Conservation (phyloP, 352 stramenopile species). For the Phytopythium ostracodes region DNA sequence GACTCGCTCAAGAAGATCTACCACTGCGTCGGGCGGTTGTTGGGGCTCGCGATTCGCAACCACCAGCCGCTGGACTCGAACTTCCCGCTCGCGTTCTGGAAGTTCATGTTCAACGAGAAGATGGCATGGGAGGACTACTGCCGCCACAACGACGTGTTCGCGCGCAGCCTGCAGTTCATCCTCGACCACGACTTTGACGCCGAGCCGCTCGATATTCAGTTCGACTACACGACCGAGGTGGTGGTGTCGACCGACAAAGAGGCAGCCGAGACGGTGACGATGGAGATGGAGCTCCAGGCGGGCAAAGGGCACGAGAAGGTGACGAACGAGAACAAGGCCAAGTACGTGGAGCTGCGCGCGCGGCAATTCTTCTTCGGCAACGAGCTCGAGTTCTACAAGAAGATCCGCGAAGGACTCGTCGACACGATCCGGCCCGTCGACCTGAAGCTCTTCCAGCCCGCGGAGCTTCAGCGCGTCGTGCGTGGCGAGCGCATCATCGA, state of each 20-base stretch:
- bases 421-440: slow-evolving; percentile 52
- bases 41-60: slow-evolving; percentile 68
- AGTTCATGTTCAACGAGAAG: slow-evolving; percentile 46
- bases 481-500: slow-evolving; percentile 51
- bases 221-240: slow-evolving; percentile 58
- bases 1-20: slow-evolving; percentile 58
- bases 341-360: slow-evolving; percentile 59
- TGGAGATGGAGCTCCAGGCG: slow-evolving; percentile 61
- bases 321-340: slow-evolving; percentile 65
- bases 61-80: slow-evolving; percentile 55
- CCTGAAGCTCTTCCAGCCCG: slow-evolving; percentile 51
- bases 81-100: slow-evolving; percentile 67
- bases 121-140: slow-evolving; percentile 64
- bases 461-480: slow-evolving; percentile 49
- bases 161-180: slow-evolving; percentile 56
- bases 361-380: slow-evolving; percentile 62
- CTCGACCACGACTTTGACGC: slow-evolving; percentile 63
- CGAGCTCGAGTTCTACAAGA: slow-evolving; percentile 51
- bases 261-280: slow-evolving; percentile 19
- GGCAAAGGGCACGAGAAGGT: slow-evolving; percentile 29
- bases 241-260: slow-evolving; percentile 14
- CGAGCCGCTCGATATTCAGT: slow-evolving; percentile 53
- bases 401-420: slow-evolving; percentile 50
- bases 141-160: slow-evolving; percentile 48
- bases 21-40: slow-evolving; percentile 50